Base-by-base conservation (phyloP, 805 yeast species). In the Huiozyma sinensis region DNA sequence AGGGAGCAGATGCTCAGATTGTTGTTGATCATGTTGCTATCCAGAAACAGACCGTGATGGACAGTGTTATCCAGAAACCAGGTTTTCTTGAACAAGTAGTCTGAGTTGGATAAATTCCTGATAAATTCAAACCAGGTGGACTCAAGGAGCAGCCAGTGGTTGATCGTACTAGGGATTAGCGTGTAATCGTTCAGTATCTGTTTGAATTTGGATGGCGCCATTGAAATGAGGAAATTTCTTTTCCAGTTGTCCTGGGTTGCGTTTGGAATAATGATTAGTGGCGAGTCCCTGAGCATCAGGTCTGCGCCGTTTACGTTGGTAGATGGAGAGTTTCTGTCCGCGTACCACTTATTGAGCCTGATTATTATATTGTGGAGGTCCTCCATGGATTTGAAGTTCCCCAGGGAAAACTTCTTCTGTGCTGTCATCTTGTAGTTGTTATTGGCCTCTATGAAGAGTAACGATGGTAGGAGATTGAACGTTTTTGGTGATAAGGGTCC, bases 71-170 rank as follows among this genome's bases (percentile, higher is more conserved):
- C 28, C 29, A 45, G 11, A 27, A 41, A 48, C 33, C 45, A 45
- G 9, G 12, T 30, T 34, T 48, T 41, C 30, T 48, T 45, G 34
- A 17, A 48, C 8, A 41, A n/a, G 13, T 39, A 33, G 12, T 45
- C 47, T 5, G 45, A 29, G 6, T 39, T 44, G 6, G 44, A 38
- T 11, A 48, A 36, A 38, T 40, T 44, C 31, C 47, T 47, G 8
- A 56, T 41, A 34, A 55, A 52, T 27, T 54, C 56, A 39, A 55
- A 55, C 62, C 62, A 57, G 4, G 58, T 50, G 2, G 54, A 42
- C 38, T 55, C 54, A 43, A 54, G 43, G 17, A 57, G 39, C 17
- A 51, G 35, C 62, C 62, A 57, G 40, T 56, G 55, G 24, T 45
- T 44, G 32, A 46, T 44, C 13, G 52, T 48, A 7, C 42, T 37